phyloP scores from a whole-genome alignment of 495 filamentous ascomycete genomes.

The Neurospora terricola region DNA sequence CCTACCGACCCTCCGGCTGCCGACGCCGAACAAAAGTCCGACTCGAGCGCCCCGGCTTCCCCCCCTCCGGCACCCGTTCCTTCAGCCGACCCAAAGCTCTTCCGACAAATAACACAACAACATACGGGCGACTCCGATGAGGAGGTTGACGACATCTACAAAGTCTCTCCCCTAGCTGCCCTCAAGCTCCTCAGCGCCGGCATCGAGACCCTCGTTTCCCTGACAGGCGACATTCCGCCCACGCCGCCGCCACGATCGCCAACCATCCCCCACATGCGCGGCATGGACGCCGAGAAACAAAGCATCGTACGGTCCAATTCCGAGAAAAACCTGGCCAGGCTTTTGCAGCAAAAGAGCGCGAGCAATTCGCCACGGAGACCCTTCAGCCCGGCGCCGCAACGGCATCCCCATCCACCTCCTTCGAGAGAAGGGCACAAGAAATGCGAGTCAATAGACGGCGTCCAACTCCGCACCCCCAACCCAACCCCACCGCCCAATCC shows the following conservation, averaged over 20 bases:
- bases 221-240: conserved; percentile 64
- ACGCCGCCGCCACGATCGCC: conserved; percentile 57
- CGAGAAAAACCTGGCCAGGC: conserved; percentile 32
- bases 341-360: conserved; percentile 21
- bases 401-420: conserved; percentile 3
- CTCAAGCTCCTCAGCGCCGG: conserved; percentile 65
- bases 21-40: conserved; percentile 6
- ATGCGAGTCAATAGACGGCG: conserved; percentile 29
- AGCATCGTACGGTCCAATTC: conserved; percentile 44
- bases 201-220: conserved; percentile 60
- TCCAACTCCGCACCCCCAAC: conserved; percentile 27
- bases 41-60: conserved; percentile 10
- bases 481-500: conserved; percentile 12
- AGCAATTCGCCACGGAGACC: conserved; percentile 8
- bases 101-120: background rate
- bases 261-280: conserved; percentile 50
- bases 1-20: conserved; percentile 2
- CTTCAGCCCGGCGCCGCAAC: background rate
- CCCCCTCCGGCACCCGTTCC: conserved; percentile 42
- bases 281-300: conserved; percentile 48
- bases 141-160: conserved; percentile 51
- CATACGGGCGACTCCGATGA: conserved; percentile 5
- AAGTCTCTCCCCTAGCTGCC: conserved; percentile 62
- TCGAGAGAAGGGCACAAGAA: background rate
- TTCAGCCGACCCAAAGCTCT: conserved; percentile 36